Evolutionary conservation across 345 rosid genomes (phyloP), one percentile per base, ranked within the genome.

Genomic region (Sonneratia caseolaris): DNA sequence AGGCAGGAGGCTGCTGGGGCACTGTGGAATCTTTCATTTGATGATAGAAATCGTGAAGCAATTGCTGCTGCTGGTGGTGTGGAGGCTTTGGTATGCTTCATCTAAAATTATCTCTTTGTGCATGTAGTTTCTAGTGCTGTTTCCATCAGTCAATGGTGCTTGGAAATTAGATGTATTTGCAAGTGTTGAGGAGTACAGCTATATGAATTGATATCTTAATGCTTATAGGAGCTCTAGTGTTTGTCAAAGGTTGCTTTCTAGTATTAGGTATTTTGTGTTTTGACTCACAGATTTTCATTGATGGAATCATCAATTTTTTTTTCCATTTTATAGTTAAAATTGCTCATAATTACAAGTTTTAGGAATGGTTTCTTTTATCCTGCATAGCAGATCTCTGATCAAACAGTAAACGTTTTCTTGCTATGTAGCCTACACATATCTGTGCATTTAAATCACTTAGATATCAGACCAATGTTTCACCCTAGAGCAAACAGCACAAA

Each of bases 1-100:
- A 86, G 88, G 83, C 96, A 91, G 73, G 96, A 87, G 83, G 93
- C 93, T 77, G 91, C 96, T 70, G 96, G 96, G 66, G 96, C 96
- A 18, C 73, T 91, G 51, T 88, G 96, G 96, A 88, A 88, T 80
- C 76, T 91, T 67, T 91, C 96, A 19, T 87, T 91, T 42, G 93
- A 87, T 56, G 93, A 88, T 76, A 80, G 84, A 84, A 91, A 91
- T 78, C 84, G 93, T 55, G 96, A 91, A 86, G 90, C 91, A 37
- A 91, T 91, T 76, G 93, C 96, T 16, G 89, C 84, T 73, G 89
- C 85, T 79, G 86, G 92, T 86, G 96, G 91, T 22, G 96, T 91
- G 68, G 90, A 88, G 88, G 96, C 96, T 74, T 77, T 91, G 96
- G 96, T 90, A 84, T 42, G 64, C 64, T 57, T 57, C 27, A 57